Conservation (phyloP, 495 filamentous ascomycete genomes). For the Hyphodiscus hymeniophilus region DNA sequence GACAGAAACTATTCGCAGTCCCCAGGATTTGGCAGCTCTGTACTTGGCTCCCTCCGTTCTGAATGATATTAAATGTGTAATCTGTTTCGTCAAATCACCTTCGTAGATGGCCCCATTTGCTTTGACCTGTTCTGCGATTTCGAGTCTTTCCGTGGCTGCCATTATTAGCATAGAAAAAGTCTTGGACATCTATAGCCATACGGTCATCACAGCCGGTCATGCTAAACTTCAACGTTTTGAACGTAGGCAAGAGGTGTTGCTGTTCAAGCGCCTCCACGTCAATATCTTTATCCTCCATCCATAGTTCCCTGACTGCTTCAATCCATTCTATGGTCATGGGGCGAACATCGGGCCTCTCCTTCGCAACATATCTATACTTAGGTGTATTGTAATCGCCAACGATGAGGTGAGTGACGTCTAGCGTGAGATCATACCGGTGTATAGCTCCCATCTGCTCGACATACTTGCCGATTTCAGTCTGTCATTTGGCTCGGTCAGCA, state of each 20-base stretch:
- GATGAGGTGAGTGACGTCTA: conserved; percentile 90
- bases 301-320: conserved; percentile 68
- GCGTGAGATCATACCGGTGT: conserved; percentile 86
- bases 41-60: conserved; percentile 81
- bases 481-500: conserved; percentile 1
- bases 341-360: conserved; percentile 73
- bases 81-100: conserved; percentile 74
- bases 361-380: conserved; percentile 94
- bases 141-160: conserved; percentile 55
- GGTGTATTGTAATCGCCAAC: conserved; percentile 79
- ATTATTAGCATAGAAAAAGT: conserved; percentile 1
- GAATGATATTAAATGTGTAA: conserved; percentile 80
- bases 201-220: conserved; percentile 86
- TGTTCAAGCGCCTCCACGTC: conserved; percentile 61
- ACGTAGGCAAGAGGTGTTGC: conserved; percentile 50
- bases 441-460: conserved; percentile 77
- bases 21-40: conserved; percentile 71
- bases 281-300: conserved; percentile 75
- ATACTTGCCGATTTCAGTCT: conserved; percentile 63
- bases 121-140: conserved; percentile 55
- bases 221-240: conserved; percentile 64
- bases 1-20: conserved; percentile 62
- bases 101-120: conserved; percentile 73
- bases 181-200: conserved; percentile 31
- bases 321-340: conserved; percentile 77